Evolutionary conservation across 257 asterid species (phyloP).

Genomic region (Solanum sejunctum): DNA sequence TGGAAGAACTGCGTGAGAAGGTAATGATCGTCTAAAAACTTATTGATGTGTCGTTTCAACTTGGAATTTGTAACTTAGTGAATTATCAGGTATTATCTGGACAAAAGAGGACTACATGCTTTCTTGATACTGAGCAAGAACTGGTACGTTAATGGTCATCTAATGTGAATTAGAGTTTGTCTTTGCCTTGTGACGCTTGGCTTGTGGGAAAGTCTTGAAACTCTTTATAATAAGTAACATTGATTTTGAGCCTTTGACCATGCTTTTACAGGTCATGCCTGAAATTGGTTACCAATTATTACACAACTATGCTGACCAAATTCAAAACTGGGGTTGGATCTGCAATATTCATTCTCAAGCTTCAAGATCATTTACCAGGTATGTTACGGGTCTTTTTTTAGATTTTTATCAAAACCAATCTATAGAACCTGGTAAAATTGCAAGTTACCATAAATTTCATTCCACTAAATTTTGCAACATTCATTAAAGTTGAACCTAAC

Average conservation of each 20-base stretch:
- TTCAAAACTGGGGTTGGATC: constrained; percentile 91
- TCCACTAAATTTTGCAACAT: background rate
- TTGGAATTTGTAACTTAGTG: background rate
- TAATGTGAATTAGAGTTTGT: background rate
- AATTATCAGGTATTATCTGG: constrained; percentile 67
- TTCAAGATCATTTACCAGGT: constrained; percentile 62
- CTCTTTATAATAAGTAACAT: background rate
- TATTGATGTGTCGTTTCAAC: background rate
- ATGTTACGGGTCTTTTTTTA: background rate
- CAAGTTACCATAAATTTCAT: background rate
- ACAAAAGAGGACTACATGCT: constrained; percentile 49
- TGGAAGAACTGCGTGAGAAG: constrained; percentile 87
- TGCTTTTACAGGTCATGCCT: constrained; percentile 52
- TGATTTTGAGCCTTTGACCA: constrained; percentile 1
- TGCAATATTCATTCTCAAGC: constrained; percentile 59
- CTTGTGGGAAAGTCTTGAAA: background rate
- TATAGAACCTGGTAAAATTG: background rate
- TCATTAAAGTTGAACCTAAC: background rate
- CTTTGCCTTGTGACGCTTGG: background rate
- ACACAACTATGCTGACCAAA: constrained; percentile 66
- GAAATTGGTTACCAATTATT: constrained; percentile 85
- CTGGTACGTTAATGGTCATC: constrained; percentile 34
- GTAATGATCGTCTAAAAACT: constrained; percentile 21
- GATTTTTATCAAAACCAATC: background rate
- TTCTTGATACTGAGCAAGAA: constrained; percentile 68